These are phyloP conservation scores for Aspergillus pseudoviridinutans DNA, from an alignment of 2,329 filamentous ascomycete species.

Conservation along the genomic window DNA sequence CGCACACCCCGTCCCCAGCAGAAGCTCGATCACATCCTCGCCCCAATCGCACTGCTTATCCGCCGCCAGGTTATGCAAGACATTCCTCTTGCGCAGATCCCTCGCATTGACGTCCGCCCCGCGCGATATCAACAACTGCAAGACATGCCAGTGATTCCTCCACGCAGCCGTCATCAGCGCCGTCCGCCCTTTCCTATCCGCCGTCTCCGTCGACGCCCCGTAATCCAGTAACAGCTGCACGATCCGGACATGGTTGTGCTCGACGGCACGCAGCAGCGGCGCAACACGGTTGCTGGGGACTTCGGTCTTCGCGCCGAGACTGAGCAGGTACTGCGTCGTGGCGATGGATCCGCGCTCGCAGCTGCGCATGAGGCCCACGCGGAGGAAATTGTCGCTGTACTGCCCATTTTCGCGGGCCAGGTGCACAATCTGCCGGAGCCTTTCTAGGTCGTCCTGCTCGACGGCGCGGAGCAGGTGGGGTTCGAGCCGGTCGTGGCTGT, in stretches of 20 bases:
- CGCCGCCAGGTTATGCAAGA: conserved; percentile 42
- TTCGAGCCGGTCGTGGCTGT: conserved; percentile 37
- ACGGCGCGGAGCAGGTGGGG: conserved; percentile 40
- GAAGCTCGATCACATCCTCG: conserved; percentile 40
- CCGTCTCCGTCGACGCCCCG: conserved; percentile 28
- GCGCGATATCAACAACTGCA: conserved; percentile 35
- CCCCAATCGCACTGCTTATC: conserved; percentile 48
- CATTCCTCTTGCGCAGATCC: conserved; percentile 29
- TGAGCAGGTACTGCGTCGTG: conserved; percentile 34
- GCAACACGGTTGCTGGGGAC: conserved; percentile 26
- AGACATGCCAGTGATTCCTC: conserved; percentile 38
- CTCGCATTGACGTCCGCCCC: conserved; percentile 34
- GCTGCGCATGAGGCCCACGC: conserved; percentile 38
- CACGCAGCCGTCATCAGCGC: conserved; percentile 44
- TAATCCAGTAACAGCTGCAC: conserved; percentile 41
- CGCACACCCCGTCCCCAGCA: conserved; percentile 37
- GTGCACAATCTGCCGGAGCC: conserved; percentile 29
- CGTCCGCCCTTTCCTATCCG: conserved; percentile 45
- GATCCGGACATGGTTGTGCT: conserved; percentile 41
- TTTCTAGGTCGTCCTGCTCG: conserved; percentile 33
- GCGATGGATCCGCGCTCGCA: conserved; percentile 34
- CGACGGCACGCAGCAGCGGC: conserved; percentile 37
- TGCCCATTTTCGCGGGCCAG: conserved; percentile 34
- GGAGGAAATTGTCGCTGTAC: conserved; percentile 36
- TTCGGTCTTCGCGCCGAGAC: conserved; percentile 36